phyloP scores from a whole-genome alignment of 1,284 basidiomycete genomes.

The Trametes hirsuta region DNA sequence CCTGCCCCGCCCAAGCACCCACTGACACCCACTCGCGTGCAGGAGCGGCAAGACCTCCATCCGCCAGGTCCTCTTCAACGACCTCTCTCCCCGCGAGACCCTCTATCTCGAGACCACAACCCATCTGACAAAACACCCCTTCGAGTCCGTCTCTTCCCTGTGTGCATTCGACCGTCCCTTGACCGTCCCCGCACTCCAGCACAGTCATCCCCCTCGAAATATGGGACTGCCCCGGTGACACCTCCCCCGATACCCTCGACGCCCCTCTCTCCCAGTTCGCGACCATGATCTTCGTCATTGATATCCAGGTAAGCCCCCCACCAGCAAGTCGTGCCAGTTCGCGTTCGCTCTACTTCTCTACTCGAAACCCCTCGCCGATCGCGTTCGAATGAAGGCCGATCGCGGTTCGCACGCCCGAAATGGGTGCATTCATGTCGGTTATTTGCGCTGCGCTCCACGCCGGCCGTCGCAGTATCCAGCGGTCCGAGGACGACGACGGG shows the following conservation, averaged over 20 bases:
- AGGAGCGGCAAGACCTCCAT: conserved; percentile 96
- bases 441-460: background rate
- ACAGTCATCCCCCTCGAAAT: conserved; percentile 92
- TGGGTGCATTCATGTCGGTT: background rate
- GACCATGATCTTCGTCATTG: conserved; percentile 93
- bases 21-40: background rate
- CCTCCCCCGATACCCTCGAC: conserved; percentile 76
- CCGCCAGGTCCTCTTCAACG: conserved; percentile 89
- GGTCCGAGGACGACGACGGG: background rate
- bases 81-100: conserved; percentile 82
- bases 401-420: background rate
- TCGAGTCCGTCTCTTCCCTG: conserved; percentile 69
- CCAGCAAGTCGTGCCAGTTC: background rate
- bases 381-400: background rate
- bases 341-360: background rate
- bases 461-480: background rate
- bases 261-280: conserved; percentile 76
- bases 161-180: background rate
- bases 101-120: conserved; percentile 92
- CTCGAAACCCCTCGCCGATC: background rate
- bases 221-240: conserved; percentile 93
- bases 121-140: conserved; percentile 72
- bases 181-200: conserved; percentile 45
- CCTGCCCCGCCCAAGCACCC: background rate
- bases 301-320: conserved; percentile 72